A percentile compares a stretch with the other conserved stretches of the same genome.
phyloP scores from a whole-genome alignment of 1,284 basidiomycete species.

The Pisolithus thermaeus region DNA sequence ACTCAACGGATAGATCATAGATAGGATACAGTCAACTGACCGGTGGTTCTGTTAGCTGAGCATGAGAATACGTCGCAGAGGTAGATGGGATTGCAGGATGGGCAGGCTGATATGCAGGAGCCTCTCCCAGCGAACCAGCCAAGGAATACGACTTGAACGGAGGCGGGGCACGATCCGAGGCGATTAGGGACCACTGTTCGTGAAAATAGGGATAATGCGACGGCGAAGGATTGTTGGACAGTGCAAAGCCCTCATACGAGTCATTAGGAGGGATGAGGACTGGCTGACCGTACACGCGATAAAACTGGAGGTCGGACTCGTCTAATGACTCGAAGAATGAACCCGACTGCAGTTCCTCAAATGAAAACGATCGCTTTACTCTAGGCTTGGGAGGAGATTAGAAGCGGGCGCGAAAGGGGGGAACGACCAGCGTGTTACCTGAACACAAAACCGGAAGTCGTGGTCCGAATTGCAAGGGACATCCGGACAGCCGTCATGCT shows the following conservation, averaged over 20 bases:
- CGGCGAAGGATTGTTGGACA: background rate
- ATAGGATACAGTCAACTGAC: background rate
- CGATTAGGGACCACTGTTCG: background rate
- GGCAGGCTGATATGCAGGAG: background rate
- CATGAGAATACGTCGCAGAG: background rate
- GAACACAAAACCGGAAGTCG: too few relatives aligned
- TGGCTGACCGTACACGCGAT: conserved; percentile 26
- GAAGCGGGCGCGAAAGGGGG: background rate
- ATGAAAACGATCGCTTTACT: conserved; percentile 25
- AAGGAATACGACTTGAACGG: conserved; percentile 28
- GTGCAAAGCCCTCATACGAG: conserved; percentile 12
- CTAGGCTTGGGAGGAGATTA: background rate
- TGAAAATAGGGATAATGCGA: background rate
- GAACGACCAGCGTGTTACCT: background rate
- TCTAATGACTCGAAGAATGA: conserved; percentile 25
- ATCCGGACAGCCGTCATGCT: too few relatives aligned
- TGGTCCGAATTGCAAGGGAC: too few relatives aligned
- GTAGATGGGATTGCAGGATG: background rate
- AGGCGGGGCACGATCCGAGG: conserved; percentile 6
- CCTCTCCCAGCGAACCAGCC: conserved; percentile 21
- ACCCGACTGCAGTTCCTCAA: conserved; percentile 31
- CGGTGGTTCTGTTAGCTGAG: background rate
- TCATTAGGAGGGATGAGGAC: conserved; percentile 26
- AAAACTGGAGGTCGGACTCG: conserved; percentile 29
- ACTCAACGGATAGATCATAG: background rate